Evolutionary conservation across 345 rosid genomes (phyloP), one percentile per base, ranked within the genome.

Genomic region (Populus pruinosa): DNA sequence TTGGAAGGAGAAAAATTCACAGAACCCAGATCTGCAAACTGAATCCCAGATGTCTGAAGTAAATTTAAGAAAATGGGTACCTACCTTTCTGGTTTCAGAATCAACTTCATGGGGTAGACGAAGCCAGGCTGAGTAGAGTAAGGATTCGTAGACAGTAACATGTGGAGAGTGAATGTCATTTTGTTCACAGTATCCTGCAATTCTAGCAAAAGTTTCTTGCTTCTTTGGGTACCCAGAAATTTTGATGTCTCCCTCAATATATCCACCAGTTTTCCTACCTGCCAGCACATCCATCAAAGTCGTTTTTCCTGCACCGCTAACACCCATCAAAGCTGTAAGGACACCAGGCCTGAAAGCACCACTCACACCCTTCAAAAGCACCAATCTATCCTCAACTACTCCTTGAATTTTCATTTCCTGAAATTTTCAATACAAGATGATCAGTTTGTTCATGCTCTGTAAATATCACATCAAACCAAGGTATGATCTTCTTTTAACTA

Each of bases 211-310:
- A 38, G 96, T 91, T 81, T 90, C 89, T 87, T 93, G 96, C 31
- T 88, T 91, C 84, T 91, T 93, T 1, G 89, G 91, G 72, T 85
- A 91, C 39, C 97, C 97, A 4, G 97, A 93, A 74, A 93, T 79
- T 41, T 78, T 85, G 73, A 91, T 89, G 74, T 82, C 77, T 13
- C 97, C 97, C 35, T 89, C 92, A 9, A 91, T 86, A 72, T 88
- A 90, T 47, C 97, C 96, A 69, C 93, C 93, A 29, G 93, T 90
- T 85, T 93, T 93, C 77, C 98, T 86, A 69, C 98, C 98, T 39
- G 98, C 96, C 31, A 93, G 79, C 69, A 93, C 97, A 84, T 93
- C 97, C 97, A 93, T 90, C 73, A 91, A 62, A 76, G 97, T 93
- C 21, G 97, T 91, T 85, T 93, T 93, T 4, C 97, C 96, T 7